Base-by-base conservation (phyloP, 1,284 basidiomycete species). In the Tilletia walkeri region DNA sequence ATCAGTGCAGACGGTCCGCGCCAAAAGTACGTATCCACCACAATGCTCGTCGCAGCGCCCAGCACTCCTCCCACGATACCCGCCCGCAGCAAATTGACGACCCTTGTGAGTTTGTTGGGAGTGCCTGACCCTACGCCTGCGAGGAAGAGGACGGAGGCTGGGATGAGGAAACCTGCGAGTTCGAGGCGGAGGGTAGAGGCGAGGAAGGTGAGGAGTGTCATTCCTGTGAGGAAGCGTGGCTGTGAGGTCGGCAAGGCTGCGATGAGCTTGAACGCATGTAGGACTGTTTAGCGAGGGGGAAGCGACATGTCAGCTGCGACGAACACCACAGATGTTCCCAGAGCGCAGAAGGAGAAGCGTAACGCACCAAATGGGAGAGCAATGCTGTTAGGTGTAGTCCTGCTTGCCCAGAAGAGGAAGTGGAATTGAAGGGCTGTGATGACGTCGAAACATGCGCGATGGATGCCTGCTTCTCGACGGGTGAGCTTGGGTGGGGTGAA, bases 321-420 rank as follows among this genome's bases (percentile, higher is more conserved):
- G 14, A 2, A 0, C 45, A 24, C 50, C 41, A 36, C 9, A 20
- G 36, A 50, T 4, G 4, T 16, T 36, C 36, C 65, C 30, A 48
- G 54, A 24, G 81, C 88, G 41, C 6, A 14, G 41, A 45, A 1
- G 14, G 1, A 14, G 14, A 14, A 14, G 41, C 41, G 14, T 45
- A 45, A 90, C 54, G 20, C 7, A 88, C 9, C 54, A 56, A 56
- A 56, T 14, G 91, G 86, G 20, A 95, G 86, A 3, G 94, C 94
- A 73, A 94, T 89, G 88, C 94, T 95, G 84, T 99, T 99, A 0
- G 95, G 95, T 16, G 97, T 85, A 0, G 95, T 96, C 63, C 95
- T 86, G 3, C 93, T 89, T 85, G 93, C 91, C 90, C 94, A 99
- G 84, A 94, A 99, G 3, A 90, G 89, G 12, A 94, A 84, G 83